A percentile compares a stretch with the other conserved stretches of the same genome.
Evolutionary conservation across 2,329 filamentous ascomycete species (phyloP).

Genomic region (Metarhizium sp.): DNA sequence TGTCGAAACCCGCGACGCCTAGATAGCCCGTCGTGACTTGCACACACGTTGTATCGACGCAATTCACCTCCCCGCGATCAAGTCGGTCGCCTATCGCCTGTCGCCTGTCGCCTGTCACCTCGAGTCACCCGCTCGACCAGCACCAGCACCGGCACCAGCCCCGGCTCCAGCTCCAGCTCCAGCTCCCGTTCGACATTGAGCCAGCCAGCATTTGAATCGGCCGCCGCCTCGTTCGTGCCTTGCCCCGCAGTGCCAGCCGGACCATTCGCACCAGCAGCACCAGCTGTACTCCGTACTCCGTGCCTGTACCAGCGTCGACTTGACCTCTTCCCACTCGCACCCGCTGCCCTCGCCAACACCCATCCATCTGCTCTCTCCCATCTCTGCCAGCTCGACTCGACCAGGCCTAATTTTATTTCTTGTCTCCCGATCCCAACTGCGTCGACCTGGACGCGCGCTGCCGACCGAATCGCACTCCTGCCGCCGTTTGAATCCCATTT

Average conservation of each 20-base stretch:
- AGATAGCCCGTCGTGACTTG: too few relatives aligned
- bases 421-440: neutral
- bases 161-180: constrained; percentile 1
- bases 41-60: neutral
- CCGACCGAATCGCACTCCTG: too few relatives aligned
- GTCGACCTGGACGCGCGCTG: neutral
- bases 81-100: constrained; percentile 6
- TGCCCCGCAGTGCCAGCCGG: constrained; percentile 1
- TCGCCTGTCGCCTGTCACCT: constrained; percentile 7
- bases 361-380: neutral
- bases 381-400: neutral
- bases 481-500: neutral
- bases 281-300: neutral
- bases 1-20: too few relatives aligned
- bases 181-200: neutral
- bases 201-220: neutral
- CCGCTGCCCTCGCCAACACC: neutral
- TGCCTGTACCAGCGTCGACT: neutral
- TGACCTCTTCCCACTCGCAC: neutral
- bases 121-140: neutral
- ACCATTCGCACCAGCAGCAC: neutral
- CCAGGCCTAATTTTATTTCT: neutral
- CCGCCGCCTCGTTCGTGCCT: neutral
- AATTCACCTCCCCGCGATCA: neutral
- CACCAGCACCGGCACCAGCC: neutral